A percentile compares a stretch with the other conserved stretches of the same genome.
Conservation (phyloP, 176 grass and related monocot species). For the Avena eriantha region DNA sequence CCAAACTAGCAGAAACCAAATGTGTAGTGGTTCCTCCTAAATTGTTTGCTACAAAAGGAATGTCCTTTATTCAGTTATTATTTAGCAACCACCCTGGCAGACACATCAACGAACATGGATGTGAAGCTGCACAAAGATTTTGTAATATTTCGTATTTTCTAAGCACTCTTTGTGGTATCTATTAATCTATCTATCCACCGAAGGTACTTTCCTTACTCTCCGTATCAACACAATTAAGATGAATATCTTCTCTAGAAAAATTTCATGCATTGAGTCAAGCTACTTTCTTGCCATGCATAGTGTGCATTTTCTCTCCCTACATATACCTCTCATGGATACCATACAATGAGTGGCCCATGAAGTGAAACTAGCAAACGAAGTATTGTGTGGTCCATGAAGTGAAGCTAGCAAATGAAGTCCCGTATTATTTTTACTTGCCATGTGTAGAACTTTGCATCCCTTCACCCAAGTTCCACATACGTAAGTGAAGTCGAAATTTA, state of each 20-base stretch:
- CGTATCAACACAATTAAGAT: not conserved
- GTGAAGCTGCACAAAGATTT: not conserved
- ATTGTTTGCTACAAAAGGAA: no score
- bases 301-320: no score
- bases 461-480: conserved; percentile 19
- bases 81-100: not conserved
- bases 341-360: no score
- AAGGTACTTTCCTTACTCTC: not conserved
- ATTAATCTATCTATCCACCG: not conserved
- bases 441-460: not conserved
- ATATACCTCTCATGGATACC: no score
- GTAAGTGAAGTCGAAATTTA: not conserved
- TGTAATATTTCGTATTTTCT: not conserved
- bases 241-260: not conserved
- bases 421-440: not conserved
- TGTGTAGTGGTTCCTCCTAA: not conserved
- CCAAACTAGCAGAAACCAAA: not conserved
- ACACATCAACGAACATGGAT: not conserved
- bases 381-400: no score
- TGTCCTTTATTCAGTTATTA: not conserved
- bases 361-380: no score
- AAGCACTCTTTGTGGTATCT: no score
- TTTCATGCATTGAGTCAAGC: not conserved
- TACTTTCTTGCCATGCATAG: no score
- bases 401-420: no score